phyloP scores from a whole-genome alignment of 148 eudicot species.

The Dianthus caryophyllus region DNA sequence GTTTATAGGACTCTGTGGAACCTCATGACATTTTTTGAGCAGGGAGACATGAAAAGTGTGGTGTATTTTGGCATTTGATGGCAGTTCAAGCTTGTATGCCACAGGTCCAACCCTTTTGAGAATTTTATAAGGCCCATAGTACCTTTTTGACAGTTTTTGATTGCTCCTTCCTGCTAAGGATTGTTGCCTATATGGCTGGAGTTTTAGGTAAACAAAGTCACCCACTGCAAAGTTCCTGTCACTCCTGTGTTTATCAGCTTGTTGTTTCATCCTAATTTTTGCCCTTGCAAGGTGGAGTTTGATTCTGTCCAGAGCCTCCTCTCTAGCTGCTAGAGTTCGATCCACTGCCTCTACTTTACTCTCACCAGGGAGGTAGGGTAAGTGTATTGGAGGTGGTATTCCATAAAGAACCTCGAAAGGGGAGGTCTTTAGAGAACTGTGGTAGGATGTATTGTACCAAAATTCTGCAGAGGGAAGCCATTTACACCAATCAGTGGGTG shows the following conservation, averaged over 20 bases:
- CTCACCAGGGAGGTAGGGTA: constrained; percentile 8
- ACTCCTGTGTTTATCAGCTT: background rate
- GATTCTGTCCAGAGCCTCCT: background rate
- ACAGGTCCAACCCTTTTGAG: background rate
- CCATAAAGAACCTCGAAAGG: constrained; percentile 6
- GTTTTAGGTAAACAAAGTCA: constrained; percentile 12
- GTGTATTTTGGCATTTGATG: background rate
- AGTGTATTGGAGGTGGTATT: constrained; percentile 4
- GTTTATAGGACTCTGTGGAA: background rate
- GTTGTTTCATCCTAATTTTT: constrained; percentile 1
- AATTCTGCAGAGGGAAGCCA: background rate
- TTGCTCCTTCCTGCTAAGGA: background rate
- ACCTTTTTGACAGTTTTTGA: background rate
- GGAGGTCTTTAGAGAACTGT: background rate
- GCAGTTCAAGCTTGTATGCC: background rate
- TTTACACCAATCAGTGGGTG: background rate
- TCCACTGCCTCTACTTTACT: background rate
- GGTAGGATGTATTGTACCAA: background rate
- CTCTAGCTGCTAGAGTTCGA: background rate
- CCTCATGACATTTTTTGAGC: background rate
- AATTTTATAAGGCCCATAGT: background rate
- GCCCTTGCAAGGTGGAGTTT: constrained; percentile 4
- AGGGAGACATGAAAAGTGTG: background rate
- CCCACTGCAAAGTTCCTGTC: background rate
- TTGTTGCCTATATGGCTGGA: background rate